Evolutionary conservation across 805 yeast species (phyloP).

Genomic region (Kuraishia molischiana): DNA sequence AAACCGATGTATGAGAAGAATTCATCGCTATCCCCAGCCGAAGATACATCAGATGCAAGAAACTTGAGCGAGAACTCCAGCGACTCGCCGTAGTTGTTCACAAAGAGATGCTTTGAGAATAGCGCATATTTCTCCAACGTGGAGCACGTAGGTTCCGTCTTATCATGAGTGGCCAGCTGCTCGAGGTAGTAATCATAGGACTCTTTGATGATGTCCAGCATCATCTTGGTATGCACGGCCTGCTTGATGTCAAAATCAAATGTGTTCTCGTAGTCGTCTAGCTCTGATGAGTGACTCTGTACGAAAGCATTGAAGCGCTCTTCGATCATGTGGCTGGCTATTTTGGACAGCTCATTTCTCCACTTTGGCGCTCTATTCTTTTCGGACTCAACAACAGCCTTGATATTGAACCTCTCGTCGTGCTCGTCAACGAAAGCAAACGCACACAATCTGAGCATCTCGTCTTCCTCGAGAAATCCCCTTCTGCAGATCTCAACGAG

Average conservation of each 20-base stretch:
- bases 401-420: slow-evolving; percentile 7
- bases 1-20: slow-evolving; percentile 22
- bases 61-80: slow-evolving; percentile 32
- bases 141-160: slow-evolving; percentile 1
- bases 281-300: slow-evolving; percentile 22
- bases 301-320: slow-evolving; percentile 26
- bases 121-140: slow-evolving; percentile 8
- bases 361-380: slow-evolving; percentile 14
- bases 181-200: slow-evolving; percentile 15
- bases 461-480: slow-evolving; percentile 58
- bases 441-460: slow-evolving; percentile 32
- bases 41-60: slow-evolving; percentile 32
- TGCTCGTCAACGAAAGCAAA: slow-evolving; percentile 27
- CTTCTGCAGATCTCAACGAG: slow-evolving; percentile 44
- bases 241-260: slow-evolving; percentile 18
- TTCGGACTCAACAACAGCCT: slow-evolving; percentile 3
- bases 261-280: slow-evolving; percentile 14
- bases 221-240: slow-evolving; percentile 16
- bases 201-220: slow-evolving; percentile 19
- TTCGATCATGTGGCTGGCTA: slow-evolving; percentile 34
- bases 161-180: slow-evolving; percentile 7
- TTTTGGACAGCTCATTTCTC: slow-evolving; percentile 41
- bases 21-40: slow-evolving; percentile 18
- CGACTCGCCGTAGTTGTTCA: slow-evolving; percentile 9
- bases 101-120: slow-evolving; percentile 24